Percentiles rank a stretch among this genome's conserved stretches.
Evolutionary conservation across 768 basidiomycete species (phyloP).

Genomic region (Rhizopogon vesiculosus): DNA sequence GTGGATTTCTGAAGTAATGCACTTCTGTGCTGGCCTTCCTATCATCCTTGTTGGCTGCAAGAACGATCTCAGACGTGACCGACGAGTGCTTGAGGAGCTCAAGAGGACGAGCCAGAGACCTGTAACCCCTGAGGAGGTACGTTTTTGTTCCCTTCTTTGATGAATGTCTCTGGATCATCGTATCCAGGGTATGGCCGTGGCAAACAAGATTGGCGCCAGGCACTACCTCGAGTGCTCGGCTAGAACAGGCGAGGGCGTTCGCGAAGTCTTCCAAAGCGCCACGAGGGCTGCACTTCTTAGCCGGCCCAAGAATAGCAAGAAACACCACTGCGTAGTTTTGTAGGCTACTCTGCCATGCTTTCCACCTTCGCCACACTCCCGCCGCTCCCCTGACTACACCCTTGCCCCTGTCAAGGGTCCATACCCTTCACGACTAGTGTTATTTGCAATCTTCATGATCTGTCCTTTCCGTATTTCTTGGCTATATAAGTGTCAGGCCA

Average conservation of each 20-base stretch:
- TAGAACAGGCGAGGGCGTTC: conserved; percentile 93
- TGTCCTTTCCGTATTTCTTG: conserved; percentile 22
- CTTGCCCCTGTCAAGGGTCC: conserved; percentile 20
- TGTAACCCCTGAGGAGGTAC: conserved; percentile 88
- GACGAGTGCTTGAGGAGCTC: conserved; percentile 90
- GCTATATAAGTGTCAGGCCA: background rate
- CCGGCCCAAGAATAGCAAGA: conserved; percentile 42
- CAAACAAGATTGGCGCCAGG: conserved; percentile 94
- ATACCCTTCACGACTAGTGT: conserved; percentile 35
- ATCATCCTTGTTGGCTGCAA: conserved; percentile 99
- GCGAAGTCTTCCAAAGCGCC: conserved; percentile 98
- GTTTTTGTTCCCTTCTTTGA: conserved; percentile 9
- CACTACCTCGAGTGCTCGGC: conserved; percentile 98
- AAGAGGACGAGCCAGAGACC: conserved; percentile 93
- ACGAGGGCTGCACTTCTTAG: conserved; percentile 85
- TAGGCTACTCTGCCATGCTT: conserved; percentile 27
- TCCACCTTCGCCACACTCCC: conserved; percentile 8
- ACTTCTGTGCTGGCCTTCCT: conserved; percentile 92
- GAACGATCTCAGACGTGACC: conserved; percentile 95
- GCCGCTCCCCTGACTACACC: conserved; percentile 8
- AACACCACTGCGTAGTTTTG: conserved; percentile 39
- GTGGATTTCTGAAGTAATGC: conserved; percentile 99
- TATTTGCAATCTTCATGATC: conserved; percentile 33
- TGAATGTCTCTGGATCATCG: conserved; percentile 1
- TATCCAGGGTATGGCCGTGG: conserved; percentile 83